Evolutionary conservation across 768 basidiomycete genomes (phyloP), one percentile per base, ranked within the genome.

Genomic region (Suillus weaverae): DNA sequence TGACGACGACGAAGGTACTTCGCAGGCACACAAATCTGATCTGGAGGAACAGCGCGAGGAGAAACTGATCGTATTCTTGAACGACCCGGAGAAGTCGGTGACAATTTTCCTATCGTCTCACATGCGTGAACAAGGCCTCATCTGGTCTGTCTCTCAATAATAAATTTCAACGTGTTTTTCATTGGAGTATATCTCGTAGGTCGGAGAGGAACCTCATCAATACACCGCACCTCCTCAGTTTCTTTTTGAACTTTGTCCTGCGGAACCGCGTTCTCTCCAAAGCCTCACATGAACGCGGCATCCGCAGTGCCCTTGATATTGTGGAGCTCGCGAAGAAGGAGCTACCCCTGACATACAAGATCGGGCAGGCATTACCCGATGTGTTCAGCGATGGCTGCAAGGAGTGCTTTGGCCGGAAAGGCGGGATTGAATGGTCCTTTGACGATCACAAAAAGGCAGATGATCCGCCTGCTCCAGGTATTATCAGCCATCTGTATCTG

Each of bases 31-130:
- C 11, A 77, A 68, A 48, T 16, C 62, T 22, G 74, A 75, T 26
- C 75, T 78, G 50, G 76, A 76, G 41, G 76, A 77, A 4, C 64
- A 71, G 18, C 80, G 79, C 57, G 84, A 84, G 35, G 80, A 83
- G 26, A 78, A 78, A 33, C 75, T 87, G 61, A 70, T 79, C 0
- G 66, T 73, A 5, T 94, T 94, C 73, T 75, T 94, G 64, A 75
- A 81, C 44, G 81, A 90, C 62, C 89, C 92, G 0, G 89, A 86
- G 67, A 74, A 72, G 10, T 74, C 79, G 36, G 76, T 89, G 61
- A 85, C 80, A 62, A 80, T 91, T 22, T 94, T 92, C 74, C 78
- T 94, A 65, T 89, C 90, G 0, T 89, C 89, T 5, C 84, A 86
- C 68, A 88, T 87, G 77, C 81, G 85, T 41, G 83, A 86, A 62